Evolutionary conservation across 1,284 basidiomycete genomes (phyloP).

Genomic region (Ceratorhiza oryzae-sativae): DNA sequence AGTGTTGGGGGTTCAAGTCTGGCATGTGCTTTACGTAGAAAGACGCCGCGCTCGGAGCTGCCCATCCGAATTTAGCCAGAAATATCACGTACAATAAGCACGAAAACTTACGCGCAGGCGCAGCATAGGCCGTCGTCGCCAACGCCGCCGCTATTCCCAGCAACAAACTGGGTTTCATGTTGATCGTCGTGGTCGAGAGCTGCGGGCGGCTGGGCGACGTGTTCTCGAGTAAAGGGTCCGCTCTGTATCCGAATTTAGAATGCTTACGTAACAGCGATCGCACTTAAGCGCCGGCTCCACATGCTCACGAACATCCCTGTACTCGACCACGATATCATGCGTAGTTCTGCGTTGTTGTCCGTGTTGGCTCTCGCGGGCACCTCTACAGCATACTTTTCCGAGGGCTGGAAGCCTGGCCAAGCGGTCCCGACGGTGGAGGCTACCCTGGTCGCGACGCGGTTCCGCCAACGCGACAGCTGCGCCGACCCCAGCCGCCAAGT

Average conservation of each 20-base stretch:
- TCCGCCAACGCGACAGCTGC: constrained; percentile 43
- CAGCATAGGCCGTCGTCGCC: neutral
- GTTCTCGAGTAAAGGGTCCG: neutral
- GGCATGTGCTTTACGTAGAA: constrained; percentile 84
- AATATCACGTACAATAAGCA: neutral
- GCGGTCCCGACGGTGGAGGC: constrained; percentile 51
- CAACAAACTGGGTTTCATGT: neutral
- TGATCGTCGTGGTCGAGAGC: constrained; percentile 26
- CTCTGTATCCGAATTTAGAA: neutral
- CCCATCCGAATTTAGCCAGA: neutral
- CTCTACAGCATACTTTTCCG: constrained; percentile 69
- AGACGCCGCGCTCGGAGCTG: constrained; percentile 67
- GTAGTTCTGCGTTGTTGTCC: neutral
- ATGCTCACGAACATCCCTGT: constrained; percentile 45
- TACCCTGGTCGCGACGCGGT: constrained; percentile 44
- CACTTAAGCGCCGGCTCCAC: constrained; percentile 26
- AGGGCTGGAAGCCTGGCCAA: constrained; percentile 78
- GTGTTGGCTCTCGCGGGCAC: constrained; percentile 49
- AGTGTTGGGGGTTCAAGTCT: constrained; percentile 71
- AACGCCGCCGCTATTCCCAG: neutral
- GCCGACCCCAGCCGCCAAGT: constrained; percentile 42
- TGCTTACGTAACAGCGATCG: neutral
- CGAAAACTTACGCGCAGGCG: constrained; percentile 18
- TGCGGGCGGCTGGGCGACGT: constrained; percentile 25
- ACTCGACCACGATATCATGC: constrained; percentile 43